Evolutionary conservation across 2,329 filamentous ascomycete species (phyloP), one percentile per base, ranked within the genome.

Genomic region (Pseudonectria foliicola): DNA sequence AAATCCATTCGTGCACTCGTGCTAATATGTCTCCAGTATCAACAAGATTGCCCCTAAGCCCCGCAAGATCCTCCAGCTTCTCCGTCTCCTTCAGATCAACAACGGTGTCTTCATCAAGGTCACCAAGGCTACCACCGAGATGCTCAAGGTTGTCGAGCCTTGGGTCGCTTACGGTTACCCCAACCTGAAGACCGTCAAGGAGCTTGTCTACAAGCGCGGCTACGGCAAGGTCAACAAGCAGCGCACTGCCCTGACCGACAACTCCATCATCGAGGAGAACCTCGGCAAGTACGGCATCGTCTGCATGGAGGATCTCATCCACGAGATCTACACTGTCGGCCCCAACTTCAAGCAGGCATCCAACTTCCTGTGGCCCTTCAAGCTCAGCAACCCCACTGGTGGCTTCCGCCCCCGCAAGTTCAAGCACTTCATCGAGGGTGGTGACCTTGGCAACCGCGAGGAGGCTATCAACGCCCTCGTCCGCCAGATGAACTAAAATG

Each of bases 21-120:
- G 15, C 35, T 47, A 15, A 46, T 35, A 15, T 3, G 18, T 33
- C 40, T 32, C 30, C 46, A 82, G 90, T 94, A 96, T 98, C 88
- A 96, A 96, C 86, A 98, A 98, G 85, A 96, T 98, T 61, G 82
- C 93, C 66, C 92, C 92, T 59, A 96, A 98, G 85, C 93, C 93
- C 71, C 89, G 92, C 79, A 98, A 98, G 83, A 96, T 95, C 63
- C 82, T 98, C 59, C 92, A 98, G 75, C 86, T 98, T 45, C 89
- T 98, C 67, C 90, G 92, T 77, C 87, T 98, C 53, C 83, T 98
- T 61, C 92, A 98, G 78, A 98, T 98, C 85, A 98, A 98, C 86
- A 96, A 95, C 70, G 92, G 90, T 70, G 87, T 95, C 70, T 98
- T 98, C 75, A 77, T 98, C 71, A 83, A 81, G 63, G 76, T 95